Base-by-base conservation (phyloP, 495 filamentous ascomycete species). In the Glonium stellatum region DNA sequence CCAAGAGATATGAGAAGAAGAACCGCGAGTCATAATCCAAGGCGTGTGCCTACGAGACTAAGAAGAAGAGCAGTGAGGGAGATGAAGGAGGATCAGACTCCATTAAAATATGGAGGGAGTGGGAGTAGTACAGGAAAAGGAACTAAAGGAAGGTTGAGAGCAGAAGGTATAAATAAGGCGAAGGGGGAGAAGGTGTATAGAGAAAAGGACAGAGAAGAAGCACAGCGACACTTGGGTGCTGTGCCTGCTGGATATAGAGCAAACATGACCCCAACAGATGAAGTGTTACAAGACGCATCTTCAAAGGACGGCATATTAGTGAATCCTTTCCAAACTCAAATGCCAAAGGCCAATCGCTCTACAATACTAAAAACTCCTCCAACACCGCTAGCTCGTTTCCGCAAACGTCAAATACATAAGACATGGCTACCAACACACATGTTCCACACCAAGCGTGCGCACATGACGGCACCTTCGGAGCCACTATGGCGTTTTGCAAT, bases 391-490 rank as follows among this genome's bases (percentile, higher is more conserved):
- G 79, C 84, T 12, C 91, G 86, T 62, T 97, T 86, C 65, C 82
- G 84, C 60, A 96, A 91, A 75, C 84, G 93, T 1, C 93, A 98
- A 71, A 71, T 83, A 35, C 80, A 87, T 70, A 98, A 98, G 77
- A 87, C 85, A 0, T 97, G 93, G 93, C 79, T 98, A 3, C 95
- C 93, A 1, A 96, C 93, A 18, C 93, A 98, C 68, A 71, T 96
- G 55, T 98, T 84, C 77, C 93, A 96, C 76, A 87, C 92, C 15
- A 97, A 98, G 68, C 78, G 93, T 47, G 92, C 93, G 5, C 84
- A 79, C 56, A 95, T 98, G 87, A 87, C 88, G 0, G 80, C 82
- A 12, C 85, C 88, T 0, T 84, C 78, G 59, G 79, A 88, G 51
- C 86, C 91, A 1, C 74, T 95, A 23, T 98, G 93, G 93, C 80